phyloP scores from a whole-genome alignment of 169 alveolate species.

The Cryptosporidium tyzzeri region DNA sequence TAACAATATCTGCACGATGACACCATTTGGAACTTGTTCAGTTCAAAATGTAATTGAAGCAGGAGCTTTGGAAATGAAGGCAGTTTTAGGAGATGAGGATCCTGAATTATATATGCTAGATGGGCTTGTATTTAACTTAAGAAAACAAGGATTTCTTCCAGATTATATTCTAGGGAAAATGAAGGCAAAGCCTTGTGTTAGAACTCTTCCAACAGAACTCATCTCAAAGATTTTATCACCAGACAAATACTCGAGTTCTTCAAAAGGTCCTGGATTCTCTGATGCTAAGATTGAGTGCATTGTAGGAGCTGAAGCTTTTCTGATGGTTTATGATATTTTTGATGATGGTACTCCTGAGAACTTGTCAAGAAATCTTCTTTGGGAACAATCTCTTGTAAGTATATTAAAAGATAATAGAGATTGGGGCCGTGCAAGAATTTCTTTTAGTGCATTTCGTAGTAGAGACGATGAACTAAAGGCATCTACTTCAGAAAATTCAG shows the following conservation, averaged over 20 bases:
- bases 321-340: slow-evolving; percentile 79
- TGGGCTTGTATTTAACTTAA: slow-evolving; percentile 81
- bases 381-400: slow-evolving; percentile 81
- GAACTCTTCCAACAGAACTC: slow-evolving; percentile 79
- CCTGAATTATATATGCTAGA: slow-evolving; percentile 82
- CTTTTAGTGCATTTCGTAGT: slow-evolving; percentile 81
- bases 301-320: slow-evolving; percentile 78
- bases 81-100: slow-evolving; percentile 71
- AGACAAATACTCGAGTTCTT: slow-evolving; percentile 43
- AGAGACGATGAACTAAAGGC: slow-evolving; percentile 83
- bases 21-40: slow-evolving; percentile 81
- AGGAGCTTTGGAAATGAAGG: slow-evolving; percentile 78
- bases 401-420: slow-evolving; percentile 80
- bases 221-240: slow-evolving; percentile 77
- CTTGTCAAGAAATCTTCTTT: slow-evolving; percentile 78
- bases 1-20: slow-evolving; percentile 80
- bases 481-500: slow-evolving; percentile 81
- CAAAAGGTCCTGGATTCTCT: slow-evolving; percentile 78
- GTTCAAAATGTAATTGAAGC: slow-evolving; percentile 78
- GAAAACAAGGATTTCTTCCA: slow-evolving; percentile 81
- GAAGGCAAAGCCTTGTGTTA: slow-evolving; percentile 77
- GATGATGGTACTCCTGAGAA: slow-evolving; percentile 78
- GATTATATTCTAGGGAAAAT: slow-evolving; percentile 81
- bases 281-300: slow-evolving; percentile 80
- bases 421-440: slow-evolving; percentile 78